Base-by-base conservation (phyloP, 1,139 yeast genomes). In the Geotrichum siamense region DNA sequence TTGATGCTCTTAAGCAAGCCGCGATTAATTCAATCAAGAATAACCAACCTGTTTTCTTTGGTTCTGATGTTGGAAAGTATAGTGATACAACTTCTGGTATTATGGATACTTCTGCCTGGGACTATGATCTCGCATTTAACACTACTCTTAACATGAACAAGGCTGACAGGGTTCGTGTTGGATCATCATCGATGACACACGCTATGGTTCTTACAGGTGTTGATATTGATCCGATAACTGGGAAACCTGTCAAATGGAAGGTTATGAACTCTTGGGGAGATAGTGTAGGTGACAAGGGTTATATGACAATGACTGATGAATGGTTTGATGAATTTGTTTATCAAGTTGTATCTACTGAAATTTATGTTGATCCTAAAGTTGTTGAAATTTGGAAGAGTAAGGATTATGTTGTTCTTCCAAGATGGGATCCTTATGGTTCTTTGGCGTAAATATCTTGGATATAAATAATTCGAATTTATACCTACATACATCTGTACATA, bases 231-330 rank as follows among this genome's bases (percentile, higher is more conserved):
- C 68, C 67, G 46, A 26, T 20, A 10, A 16, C 34, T 5, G 73
- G 71, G 30, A 61, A 63, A 43, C 84, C 84, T 1, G 65, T 75
- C 17, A 71, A 82, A 61, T 79, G 84, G 83, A 75, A 77, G 62
- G 79, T 79, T 47, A 80, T 78, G 61, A 79, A 78, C 61, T 77
- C 83, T 2, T 79, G 84, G 84, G 84, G 84, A 44, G 73, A 70
- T 38, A 74, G 64, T 21, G 72, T 69, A 13, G 81, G 81, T 25
- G 74, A 76, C 44, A 73, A 75, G 58, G 84, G 84, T 15, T 77
- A 72, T 63, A 76, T 69, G 55, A 67, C 78, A 43, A 78, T 78
- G 83, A 69, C 78, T 15, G 84, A 79, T 57, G 71, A 65, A 41
- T 79, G 84, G 83, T 78, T 79, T 55, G 74, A 73, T 54, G 82